Evolutionary conservation across 2,329 filamentous ascomycete species (phyloP), one percentile per base, ranked within the genome.

Genomic region (Sporothrix variecibatus): DNA sequence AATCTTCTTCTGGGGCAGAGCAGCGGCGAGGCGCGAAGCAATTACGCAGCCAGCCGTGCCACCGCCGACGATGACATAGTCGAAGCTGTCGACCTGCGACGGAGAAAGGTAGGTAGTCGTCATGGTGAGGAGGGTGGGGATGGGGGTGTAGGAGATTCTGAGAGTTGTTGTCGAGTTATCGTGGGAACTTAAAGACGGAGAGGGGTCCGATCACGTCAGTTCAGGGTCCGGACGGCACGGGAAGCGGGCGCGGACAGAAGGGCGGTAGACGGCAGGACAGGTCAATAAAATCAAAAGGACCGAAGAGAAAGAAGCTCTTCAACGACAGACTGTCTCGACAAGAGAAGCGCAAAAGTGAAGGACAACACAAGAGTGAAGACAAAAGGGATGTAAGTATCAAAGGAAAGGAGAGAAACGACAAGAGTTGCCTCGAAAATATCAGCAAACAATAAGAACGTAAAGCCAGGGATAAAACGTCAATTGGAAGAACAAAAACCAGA

Each of bases 21-120:
- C 96, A 82, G 94, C 89, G 43, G 94, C 91, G 76, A 97, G 87
- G 71, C 94, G 90, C 72, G 92, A 91, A 73, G 93, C 94, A 79
- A 96, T 89, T 75, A 96, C 93, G 84, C 93, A 96, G 82, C 94
- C 94, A 67, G 94, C 93, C 69, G 94, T 96, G 80, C 94, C 94
- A 76, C 94, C 94, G 77, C 94, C 94, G 70, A 96, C 92, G 78
- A 96, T 90, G 82, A 96, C 88, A 85, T 95, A 96, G 87, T 96
- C 93, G 84, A 90, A 96, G 84, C 86, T 87, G 83, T 91, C 86
- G 80, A 87, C 86, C 78, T 92, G 90, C 80, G 87, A 84, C 76
- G 88, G 82, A 67, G 92, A 87, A 77, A 95, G 86, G 74, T 90
- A 85, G 77, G 88, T 90, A 77, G 92, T 95, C 71, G 92, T 93